These are phyloP conservation scores for Aspergillus versicolor DNA, from an alignment of 2,329 filamentous ascomycete species.

Conservation along the genomic window DNA sequence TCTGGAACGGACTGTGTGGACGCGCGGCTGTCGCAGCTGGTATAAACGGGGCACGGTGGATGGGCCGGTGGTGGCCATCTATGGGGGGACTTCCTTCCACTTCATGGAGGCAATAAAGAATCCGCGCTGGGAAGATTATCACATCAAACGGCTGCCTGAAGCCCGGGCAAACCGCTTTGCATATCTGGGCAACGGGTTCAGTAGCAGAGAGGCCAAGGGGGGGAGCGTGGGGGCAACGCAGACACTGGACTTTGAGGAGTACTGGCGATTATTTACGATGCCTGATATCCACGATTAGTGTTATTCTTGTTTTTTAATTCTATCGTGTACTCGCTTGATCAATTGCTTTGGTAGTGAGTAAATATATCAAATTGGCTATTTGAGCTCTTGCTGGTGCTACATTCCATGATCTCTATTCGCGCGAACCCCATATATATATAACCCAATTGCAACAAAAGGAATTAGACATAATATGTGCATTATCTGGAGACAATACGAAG, in stretches of 20 bases:
- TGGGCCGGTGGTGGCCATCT: constrained; percentile 50
- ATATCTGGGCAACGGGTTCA: constrained; percentile 52
- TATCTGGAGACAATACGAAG: no score
- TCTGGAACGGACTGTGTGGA: constrained; percentile 23
- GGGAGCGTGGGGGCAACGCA: constrained; percentile 1
- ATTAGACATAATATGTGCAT: no score
- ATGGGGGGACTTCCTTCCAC: constrained; percentile 18
- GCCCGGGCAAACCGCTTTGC: constrained; percentile 41
- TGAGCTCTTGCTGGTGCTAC: no score
- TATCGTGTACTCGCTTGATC: no score
- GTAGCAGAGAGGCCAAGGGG: not conserved
- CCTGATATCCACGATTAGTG: not conserved
- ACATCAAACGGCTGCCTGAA: constrained; percentile 49
- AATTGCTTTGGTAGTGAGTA: no score
- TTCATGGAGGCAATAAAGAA: constrained; percentile 17
- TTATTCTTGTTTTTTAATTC: no score
- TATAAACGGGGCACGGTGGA: constrained; percentile 42
- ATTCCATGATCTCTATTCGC: no score
- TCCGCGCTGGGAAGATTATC: constrained; percentile 59
- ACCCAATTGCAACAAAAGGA: no score
- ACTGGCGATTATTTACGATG: constrained; percentile 5
- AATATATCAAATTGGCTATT: no score
- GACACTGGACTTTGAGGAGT: constrained; percentile 7
- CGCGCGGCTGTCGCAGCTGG: constrained; percentile 22
- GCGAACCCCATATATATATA: no score